Evolutionary conservation across 164 flowering plant species (phyloP).

Genomic region (Santalum album): DNA sequence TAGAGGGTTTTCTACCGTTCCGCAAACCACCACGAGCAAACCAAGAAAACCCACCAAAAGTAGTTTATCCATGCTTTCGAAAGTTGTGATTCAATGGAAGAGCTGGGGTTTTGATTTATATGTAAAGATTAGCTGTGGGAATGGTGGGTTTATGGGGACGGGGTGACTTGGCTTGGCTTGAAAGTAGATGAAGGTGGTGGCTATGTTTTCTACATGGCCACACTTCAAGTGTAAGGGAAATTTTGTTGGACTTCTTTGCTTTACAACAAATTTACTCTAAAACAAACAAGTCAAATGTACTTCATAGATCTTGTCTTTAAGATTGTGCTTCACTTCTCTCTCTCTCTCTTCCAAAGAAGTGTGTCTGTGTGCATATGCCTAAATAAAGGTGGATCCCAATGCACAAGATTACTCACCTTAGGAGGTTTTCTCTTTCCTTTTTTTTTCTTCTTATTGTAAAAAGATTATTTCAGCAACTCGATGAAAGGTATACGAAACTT

Average conservation of each 20-base stretch:
- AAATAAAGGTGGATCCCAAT: too few relatives aligned
- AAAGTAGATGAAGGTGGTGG: conserved; percentile 54
- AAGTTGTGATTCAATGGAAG: conserved; percentile 16
- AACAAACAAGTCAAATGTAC: too few relatives aligned
- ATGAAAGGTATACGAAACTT: too few relatives aligned
- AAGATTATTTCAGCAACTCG: too few relatives aligned
- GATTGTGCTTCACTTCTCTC: too few relatives aligned
- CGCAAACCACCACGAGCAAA: conserved; percentile 29
- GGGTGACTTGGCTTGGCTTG: conserved; percentile 70
- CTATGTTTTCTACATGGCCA: conserved; percentile 33
- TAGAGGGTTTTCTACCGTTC: conserved; percentile 22
- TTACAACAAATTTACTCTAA: conserved; percentile 27
- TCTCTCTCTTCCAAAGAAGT: too few relatives aligned
- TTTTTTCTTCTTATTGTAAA: too few relatives aligned
- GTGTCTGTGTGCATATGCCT: too few relatives aligned
- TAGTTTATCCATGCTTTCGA: conserved; percentile 37
- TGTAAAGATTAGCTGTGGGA: conserved; percentile 35
- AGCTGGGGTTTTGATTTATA: conserved; percentile 42
- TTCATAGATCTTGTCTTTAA: too few relatives aligned
- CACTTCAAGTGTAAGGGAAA: conserved; percentile 62
- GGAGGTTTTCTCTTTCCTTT: too few relatives aligned
- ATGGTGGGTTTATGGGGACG: conserved; percentile 14
- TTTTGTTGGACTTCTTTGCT: conserved; percentile 32
- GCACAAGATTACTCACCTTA: too few relatives aligned
- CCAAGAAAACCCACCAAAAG: conserved; percentile 34